These are phyloP conservation scores for Cylindrotheca fusiformis DNA, from an alignment of 108 stramenopile genomes.

Conservation along the genomic window DNA sequence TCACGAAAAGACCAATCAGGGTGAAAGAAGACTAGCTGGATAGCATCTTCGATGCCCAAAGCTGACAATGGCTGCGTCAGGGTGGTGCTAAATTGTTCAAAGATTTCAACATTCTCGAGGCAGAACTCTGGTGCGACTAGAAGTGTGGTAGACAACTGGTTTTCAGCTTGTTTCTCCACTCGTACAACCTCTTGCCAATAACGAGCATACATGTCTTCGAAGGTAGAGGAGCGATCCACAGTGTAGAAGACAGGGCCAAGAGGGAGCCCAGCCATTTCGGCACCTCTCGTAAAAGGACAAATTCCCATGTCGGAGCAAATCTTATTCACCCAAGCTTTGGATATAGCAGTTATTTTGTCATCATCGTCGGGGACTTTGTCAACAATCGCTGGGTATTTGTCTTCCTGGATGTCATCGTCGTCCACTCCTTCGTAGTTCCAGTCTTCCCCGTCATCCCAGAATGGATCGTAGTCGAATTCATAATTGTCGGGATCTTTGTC, in stretches of 20 bases:
- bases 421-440: slow-evolving; percentile 68
- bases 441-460: slow-evolving; percentile 85
- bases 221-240: slow-evolving; percentile 59
- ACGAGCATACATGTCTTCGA: slow-evolving; percentile 86
- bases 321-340: slow-evolving; percentile 71
- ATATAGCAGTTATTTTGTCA: slow-evolving; percentile 47
- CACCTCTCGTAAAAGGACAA: slow-evolving; percentile 89
- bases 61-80: slow-evolving; percentile 86
- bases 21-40: slow-evolving; percentile 98
- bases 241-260: slow-evolving; percentile 85
- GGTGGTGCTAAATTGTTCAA: slow-evolving; percentile 87
- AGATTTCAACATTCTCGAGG: slow-evolving; percentile 85
- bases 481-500: slow-evolving; percentile 40
- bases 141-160: slow-evolving; percentile 80
- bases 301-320: slow-evolving; percentile 93
- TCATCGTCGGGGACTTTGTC: slow-evolving; percentile 69
- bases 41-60: slow-evolving; percentile 67
- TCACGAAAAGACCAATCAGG: slow-evolving; percentile 94
- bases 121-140: slow-evolving; percentile 87
- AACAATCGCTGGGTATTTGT: slow-evolving; percentile 52
- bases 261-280: slow-evolving; percentile 84
- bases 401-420: slow-evolving; percentile 27
- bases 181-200: slow-evolving; percentile 91
- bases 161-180: slow-evolving; percentile 64
- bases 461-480: slow-evolving; percentile 81